phyloP scores from a whole-genome alignment of 257 asterid species.

The Orobanche coerulescens region DNA sequence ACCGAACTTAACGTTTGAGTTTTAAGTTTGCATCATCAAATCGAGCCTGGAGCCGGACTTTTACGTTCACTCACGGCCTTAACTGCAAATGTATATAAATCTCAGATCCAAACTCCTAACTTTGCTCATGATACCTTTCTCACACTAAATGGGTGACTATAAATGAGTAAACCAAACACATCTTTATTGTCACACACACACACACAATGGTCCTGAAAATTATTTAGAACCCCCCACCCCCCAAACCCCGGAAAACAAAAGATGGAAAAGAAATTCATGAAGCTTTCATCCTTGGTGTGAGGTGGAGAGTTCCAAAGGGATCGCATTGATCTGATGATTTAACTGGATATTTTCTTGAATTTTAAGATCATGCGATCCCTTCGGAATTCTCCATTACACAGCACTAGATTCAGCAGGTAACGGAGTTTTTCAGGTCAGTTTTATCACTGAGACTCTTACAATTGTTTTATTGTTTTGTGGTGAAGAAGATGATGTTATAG shows the following conservation, averaged over 20 bases:
- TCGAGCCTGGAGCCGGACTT: too few relatives aligned
- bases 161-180: slow-evolving; percentile 32
- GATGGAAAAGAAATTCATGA: neutral
- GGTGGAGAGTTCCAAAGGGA: slow-evolving; percentile 61
- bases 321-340: slow-evolving; percentile 47
- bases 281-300: slow-evolving; percentile 24
- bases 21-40: too few relatives aligned
- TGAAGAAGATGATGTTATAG: neutral
- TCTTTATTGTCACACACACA: neutral
- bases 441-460: neutral
- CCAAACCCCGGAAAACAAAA: neutral
- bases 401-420: slow-evolving; percentile 12
- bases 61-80: too few relatives aligned
- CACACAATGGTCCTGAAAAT: neutral
- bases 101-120: slow-evolving; percentile 24
- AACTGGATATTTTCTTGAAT: neutral
- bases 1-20: too few relatives aligned
- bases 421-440: slow-evolving; percentile 19
- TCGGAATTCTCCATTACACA: slow-evolving; percentile 43
- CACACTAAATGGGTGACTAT: slow-evolving; percentile 34
- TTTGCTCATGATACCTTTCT: slow-evolving; percentile 16
- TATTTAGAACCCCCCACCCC: neutral
- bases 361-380: slow-evolving; percentile 43
- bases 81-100: slow-evolving; percentile 26
- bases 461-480: neutral